phyloP scores from a whole-genome alignment of 805 yeast genomes.

The Hanseniaspora nectarophila region DNA sequence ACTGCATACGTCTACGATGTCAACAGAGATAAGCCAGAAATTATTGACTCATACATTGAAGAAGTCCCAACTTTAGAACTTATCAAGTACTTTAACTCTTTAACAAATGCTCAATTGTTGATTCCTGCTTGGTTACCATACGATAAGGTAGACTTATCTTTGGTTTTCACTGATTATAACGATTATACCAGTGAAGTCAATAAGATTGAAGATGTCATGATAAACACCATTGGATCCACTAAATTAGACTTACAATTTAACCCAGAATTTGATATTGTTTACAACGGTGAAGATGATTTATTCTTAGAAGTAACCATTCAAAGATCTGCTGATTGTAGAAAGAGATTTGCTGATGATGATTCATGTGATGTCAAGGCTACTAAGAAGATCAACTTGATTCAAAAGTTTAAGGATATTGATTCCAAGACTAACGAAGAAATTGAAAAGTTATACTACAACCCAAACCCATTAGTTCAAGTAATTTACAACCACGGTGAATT shows the following conservation, averaged over 20 bases:
- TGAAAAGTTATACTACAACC: conserved; percentile 5
- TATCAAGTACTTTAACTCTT: conserved; percentile 22
- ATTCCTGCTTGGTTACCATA: conserved; percentile 20
- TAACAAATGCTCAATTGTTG: conserved; percentile 16
- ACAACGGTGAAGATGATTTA: conserved; percentile 16
- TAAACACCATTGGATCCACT: conserved; percentile 14
- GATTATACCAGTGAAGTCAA: conserved; percentile 7
- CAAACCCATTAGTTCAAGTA: conserved; percentile 8
- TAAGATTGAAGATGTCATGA: neutral
- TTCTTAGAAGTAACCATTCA: conserved; percentile 27
- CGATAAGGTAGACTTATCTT: conserved; percentile 18
- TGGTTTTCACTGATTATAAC: conserved; percentile 21
- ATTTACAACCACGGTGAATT: conserved; percentile 12
- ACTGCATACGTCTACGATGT: conserved; percentile 15
- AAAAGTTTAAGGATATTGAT: conserved; percentile 21
- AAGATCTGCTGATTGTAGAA: conserved; percentile 17
- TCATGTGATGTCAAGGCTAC: conserved; percentile 16
- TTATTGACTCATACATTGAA: conserved; percentile 12
- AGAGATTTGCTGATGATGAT: conserved; percentile 17
- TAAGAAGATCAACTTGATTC: conserved; percentile 22
- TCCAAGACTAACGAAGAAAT: conserved; percentile 7
- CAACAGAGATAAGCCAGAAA: conserved; percentile 10
- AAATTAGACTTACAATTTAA: conserved; percentile 18
- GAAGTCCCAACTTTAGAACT: conserved; percentile 19
- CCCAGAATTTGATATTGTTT: conserved; percentile 24